Base-by-base conservation (phyloP, 2,329 filamentous ascomycete genomes). In the Colletotrichum sp. region DNA sequence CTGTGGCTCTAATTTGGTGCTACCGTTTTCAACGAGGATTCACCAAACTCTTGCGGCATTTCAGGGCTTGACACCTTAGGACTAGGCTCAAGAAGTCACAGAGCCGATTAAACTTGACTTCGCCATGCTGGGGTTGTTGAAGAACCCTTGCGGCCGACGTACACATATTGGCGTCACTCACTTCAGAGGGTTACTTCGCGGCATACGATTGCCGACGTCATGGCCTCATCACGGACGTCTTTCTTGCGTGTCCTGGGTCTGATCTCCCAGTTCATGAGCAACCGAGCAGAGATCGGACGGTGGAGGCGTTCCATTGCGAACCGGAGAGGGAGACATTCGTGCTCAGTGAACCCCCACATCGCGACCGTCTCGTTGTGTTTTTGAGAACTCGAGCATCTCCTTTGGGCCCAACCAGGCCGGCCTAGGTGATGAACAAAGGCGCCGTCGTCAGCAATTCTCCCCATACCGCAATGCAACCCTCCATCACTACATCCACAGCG, bases 391-490 rank as follows among this genome's bases (percentile, higher is more conserved):
- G 15, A 15, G 26, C 52, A 36, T 60, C 32, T 60, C 21, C 15
- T 38, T 34, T 9, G 38, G 60, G 30, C 63, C 55, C 74, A 48
- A 73, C 58, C 65, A 28, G 57, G 70, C 21, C 64, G 18, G 71
- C 16, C 12, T 57, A 61, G 21, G 28, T 57, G 52, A 61, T 43
- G 52, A 67, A 52, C 34, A 66, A 30, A 61, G 34, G 26, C 69
- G 57, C n/a, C 60, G 36, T 61, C 70, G 15, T 26, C 61, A 55
- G 60, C 21, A 58, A 65, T 26, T 69, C 57, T 60, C 52, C 30
- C 26, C 52, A 65, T 15, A 24, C 43, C n/a, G 65, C 71, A 60
- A 60, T 71, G 65, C 26, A 66, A 76, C 71, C 74, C 48, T 48
- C 55, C 43, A 43, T 73, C n/a, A 43, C 58, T 67, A 67, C 43